These are phyloP conservation scores for Bromus sterilis DNA, from an alignment of 176 grass and related monocot species.

Conservation along the genomic window DNA sequence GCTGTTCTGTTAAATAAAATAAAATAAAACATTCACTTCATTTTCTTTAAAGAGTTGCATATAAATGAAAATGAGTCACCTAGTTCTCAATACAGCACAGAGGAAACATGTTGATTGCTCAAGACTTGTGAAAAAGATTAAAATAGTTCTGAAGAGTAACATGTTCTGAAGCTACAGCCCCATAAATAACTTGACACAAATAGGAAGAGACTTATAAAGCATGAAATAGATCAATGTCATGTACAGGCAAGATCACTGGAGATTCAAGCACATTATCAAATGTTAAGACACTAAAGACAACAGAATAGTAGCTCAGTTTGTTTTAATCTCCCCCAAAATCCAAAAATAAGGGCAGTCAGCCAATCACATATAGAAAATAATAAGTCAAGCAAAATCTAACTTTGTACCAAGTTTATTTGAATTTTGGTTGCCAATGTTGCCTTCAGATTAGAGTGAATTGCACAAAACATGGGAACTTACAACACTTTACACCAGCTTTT, in stretches of 20 bases:
- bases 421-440: neutral
- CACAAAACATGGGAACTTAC: too few relatives aligned
- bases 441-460: too few relatives aligned
- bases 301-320: neutral
- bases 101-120: neutral
- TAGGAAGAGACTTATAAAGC: neutral
- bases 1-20: neutral
- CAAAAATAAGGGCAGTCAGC: neutral
- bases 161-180: neutral
- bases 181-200: neutral
- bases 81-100: neutral
- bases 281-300: neutral
- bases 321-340: neutral
- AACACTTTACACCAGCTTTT: too few relatives aligned
- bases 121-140: neutral
- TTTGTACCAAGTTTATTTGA: slow-evolving; percentile 18
- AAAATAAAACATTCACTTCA: slow-evolving; percentile 2
- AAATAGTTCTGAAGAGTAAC: neutral
- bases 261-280: neutral
- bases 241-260: neutral
- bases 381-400: neutral
- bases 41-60: slow-evolving; percentile 3
- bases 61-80: neutral
- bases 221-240: neutral
- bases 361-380: neutral